Base-by-base conservation (phyloP, 1,139 yeast genomes). In the Lipomyces yarrowii region DNA sequence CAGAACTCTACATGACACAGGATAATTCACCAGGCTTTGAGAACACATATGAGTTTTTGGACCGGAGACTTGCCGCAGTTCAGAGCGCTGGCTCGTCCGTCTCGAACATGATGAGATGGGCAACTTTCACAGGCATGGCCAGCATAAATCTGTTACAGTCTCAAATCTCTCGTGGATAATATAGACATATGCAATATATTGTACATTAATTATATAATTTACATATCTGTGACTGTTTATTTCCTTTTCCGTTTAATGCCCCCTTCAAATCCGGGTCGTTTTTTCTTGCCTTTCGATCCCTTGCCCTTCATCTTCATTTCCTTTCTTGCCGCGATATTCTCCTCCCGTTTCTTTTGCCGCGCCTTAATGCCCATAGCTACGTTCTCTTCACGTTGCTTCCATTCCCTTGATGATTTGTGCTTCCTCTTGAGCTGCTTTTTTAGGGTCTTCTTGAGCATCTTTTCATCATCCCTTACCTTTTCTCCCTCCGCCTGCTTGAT, bases 391-490 rank as follows among this genome's bases (percentile, higher is more conserved):
- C 98, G 86, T 64, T 92, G 97, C 71, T 81, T 84, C 97, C 97
- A 91, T 77, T 91, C 96, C 61, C 87, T 80, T 73, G 90, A 94
- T 71, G 96, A 89, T 79, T 86, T 89, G 74, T 90, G 84, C 79
- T 91, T 92, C 76, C 85, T 83, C 69, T 89, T 86, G 73, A 90
- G 96, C 75, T 91, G 90, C 73, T 90, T 84, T 80, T 90, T 92
- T 69, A 94, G 79, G 1, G 98, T 91, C 77, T 91, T 93, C 74
- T 88, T 89, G 77, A 96, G 83, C 72, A 94, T 80, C 75, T 87
- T 88, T 76, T 93, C 99, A 76, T 94, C 96, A 77, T 96, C 98
- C 73, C 89, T 90, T 60, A 93, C 81, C 77, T 91, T 93, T 56
- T 79, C 82, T 59, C 99, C 99, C 78, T 92, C 97, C 2, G 96